Conservation (phyloP, 108 stramenopile genomes). For the Pseudonitzschia multiseries region DNA sequence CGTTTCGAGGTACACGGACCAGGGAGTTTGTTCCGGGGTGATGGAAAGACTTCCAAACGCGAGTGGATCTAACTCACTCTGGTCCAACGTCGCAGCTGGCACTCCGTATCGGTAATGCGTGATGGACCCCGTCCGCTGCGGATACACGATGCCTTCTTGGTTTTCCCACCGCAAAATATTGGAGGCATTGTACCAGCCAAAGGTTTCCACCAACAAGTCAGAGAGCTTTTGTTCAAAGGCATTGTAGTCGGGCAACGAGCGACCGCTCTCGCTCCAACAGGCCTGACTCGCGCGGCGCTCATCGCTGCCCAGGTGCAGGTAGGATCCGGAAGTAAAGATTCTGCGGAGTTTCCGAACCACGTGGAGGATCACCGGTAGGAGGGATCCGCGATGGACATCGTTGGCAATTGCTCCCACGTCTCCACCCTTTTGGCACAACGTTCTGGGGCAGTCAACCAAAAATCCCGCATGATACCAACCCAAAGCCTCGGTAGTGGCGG, state of each 20-base stretch:
- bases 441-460: constrained; percentile 32
- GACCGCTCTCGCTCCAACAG: constrained; percentile 17
- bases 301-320: constrained; percentile 16
- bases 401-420: neutral
- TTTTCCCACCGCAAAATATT: constrained; percentile 14
- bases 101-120: constrained; percentile 24
- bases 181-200: constrained; percentile 15
- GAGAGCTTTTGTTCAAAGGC: constrained; percentile 7
- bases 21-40: neutral
- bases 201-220: neutral
- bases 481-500: constrained; percentile 21
- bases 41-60: constrained; percentile 14
- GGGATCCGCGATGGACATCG: constrained; percentile 12
- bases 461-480: constrained; percentile 33
- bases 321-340: constrained; percentile 4
- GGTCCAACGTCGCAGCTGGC: neutral
- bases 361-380: constrained; percentile 7
- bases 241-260: neutral
- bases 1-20: constrained; percentile 12
- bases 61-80: neutral
- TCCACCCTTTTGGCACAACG: neutral
- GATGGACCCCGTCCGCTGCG: constrained; percentile 22
- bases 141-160: constrained; percentile 8
- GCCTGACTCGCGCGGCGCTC: constrained; percentile 12
- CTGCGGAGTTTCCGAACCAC: neutral